phyloP scores from a whole-genome alignment of 2,329 filamentous ascomycete genomes.

The Blastomyces parvus region DNA sequence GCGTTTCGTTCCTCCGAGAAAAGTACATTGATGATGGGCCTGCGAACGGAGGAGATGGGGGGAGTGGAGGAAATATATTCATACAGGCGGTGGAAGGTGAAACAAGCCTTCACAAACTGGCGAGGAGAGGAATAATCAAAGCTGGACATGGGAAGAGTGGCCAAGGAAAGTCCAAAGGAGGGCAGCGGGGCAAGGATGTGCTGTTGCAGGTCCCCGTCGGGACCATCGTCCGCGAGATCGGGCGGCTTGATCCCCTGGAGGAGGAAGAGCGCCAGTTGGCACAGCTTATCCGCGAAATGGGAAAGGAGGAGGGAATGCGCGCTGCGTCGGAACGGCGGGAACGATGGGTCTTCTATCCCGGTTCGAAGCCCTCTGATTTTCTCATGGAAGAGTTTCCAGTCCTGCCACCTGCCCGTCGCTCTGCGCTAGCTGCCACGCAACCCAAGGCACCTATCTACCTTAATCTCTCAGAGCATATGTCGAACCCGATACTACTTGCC shows the following conservation, averaged over 20 bases:
- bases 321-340: constrained; percentile 44
- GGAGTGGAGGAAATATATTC: constrained; percentile 82
- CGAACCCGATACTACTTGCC: constrained; percentile 73
- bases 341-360: constrained; percentile 82
- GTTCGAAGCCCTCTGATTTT: constrained; percentile 62
- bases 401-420: constrained; percentile 47
- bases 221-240: constrained; percentile 77
- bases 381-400: constrained; percentile 49
- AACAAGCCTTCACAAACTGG: constrained; percentile 86
- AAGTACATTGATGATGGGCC: constrained; percentile 83
- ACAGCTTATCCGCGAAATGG: constrained; percentile 22
- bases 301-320: constrained; percentile 35
- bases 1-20: constrained; percentile 86
- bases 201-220: constrained; percentile 86
- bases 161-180: constrained; percentile 44
- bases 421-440: constrained; percentile 54
- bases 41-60: constrained; percentile 89
- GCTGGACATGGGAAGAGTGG: constrained; percentile 39
- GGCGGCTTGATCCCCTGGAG: constrained; percentile 64
- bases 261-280: constrained; percentile 47
- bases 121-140: constrained; percentile 56
- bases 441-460: constrained; percentile 63
- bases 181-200: constrained; percentile 75
- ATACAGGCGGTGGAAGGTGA: constrained; percentile 88
- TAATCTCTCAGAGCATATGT: constrained; percentile 66